Percentiles rank a stretch among this genome's conserved stretches.
Evolutionary conservation across 2,329 filamentous ascomycete species (phyloP).

Genomic region (Tolypocladium paradoxum): DNA sequence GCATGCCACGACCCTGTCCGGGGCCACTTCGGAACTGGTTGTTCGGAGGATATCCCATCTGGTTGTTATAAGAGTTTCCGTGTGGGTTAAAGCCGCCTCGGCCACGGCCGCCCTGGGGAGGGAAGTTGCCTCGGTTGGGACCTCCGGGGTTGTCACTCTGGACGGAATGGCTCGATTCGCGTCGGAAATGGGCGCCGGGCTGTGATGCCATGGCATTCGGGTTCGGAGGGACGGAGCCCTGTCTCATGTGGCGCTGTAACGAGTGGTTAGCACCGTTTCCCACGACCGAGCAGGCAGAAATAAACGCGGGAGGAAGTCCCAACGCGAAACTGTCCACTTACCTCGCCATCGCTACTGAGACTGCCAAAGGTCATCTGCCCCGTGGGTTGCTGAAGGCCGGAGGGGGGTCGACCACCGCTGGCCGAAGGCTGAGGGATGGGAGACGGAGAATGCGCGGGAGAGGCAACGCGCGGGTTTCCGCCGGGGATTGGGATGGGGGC

Average conservation of each 20-base stretch:
- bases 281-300: not conserved
- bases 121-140: constrained; percentile 46
- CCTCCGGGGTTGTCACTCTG: constrained; percentile 36
- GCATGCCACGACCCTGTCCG: constrained; percentile 42
- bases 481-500: constrained; percentile 53
- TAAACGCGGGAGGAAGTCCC: not conserved
- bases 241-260: constrained; percentile 56
- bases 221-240: constrained; percentile 51
- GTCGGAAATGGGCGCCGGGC: constrained; percentile 63
- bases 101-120: constrained; percentile 37
- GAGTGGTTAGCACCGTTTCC: constrained; percentile 1
- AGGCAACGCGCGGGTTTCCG: constrained; percentile 60
- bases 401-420: constrained; percentile 77
- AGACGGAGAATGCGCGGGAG: constrained; percentile 79
- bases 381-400: constrained; percentile 58
- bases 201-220: constrained; percentile 51
- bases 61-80: constrained; percentile 32
- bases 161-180: constrained; percentile 75
- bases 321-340: constrained; percentile 36
- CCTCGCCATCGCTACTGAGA: constrained; percentile 69
- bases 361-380: constrained; percentile 71
- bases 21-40: constrained; percentile 30
- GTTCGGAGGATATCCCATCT: constrained; percentile 32
- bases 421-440: constrained; percentile 84
- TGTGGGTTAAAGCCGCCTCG: constrained; percentile 36